Conservation (phyloP, 768 basidiomycete genomes). For the Royoungia palumana region DNA sequence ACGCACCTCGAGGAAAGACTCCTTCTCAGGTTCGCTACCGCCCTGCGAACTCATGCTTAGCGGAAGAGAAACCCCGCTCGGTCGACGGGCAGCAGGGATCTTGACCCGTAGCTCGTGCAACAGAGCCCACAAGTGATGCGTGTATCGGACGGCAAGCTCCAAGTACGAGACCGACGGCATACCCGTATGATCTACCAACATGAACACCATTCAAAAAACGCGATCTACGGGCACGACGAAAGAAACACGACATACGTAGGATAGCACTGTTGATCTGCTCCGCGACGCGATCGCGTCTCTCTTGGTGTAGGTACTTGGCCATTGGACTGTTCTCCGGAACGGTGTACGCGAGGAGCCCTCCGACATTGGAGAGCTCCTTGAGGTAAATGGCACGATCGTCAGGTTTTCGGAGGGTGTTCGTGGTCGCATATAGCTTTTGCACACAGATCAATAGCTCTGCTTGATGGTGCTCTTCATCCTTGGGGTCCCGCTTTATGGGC, state of each 20-base stretch:
- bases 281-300: conserved; percentile 76
- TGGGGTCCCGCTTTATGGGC: conserved; percentile 14
- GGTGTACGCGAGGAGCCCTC: conserved; percentile 78
- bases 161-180: conserved; percentile 55
- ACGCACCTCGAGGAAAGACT: conserved; percentile 36
- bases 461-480: conserved; percentile 42
- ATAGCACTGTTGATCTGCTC: conserved; percentile 88
- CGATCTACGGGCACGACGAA: background rate
- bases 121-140: conserved; percentile 55
- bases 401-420: conserved; percentile 51
- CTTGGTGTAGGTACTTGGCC: conserved; percentile 70
- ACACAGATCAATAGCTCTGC: conserved; percentile 51
- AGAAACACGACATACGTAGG: conserved; percentile 52
- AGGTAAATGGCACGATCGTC: conserved; percentile 58
- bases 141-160: conserved; percentile 66
- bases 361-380: conserved; percentile 70
- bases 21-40: conserved; percentile 32
- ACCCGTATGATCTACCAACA: conserved; percentile 45
- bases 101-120: conserved; percentile 50
- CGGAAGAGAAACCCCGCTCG: conserved; percentile 46
- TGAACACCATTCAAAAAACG: conserved; percentile 3
- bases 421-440: conserved; percentile 65
- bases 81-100: conserved; percentile 37
- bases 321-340: conserved; percentile 76
- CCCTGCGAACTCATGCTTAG: conserved; percentile 27